Conservation (phyloP, 257 asterid species). For the Solanum rostratum region DNA sequence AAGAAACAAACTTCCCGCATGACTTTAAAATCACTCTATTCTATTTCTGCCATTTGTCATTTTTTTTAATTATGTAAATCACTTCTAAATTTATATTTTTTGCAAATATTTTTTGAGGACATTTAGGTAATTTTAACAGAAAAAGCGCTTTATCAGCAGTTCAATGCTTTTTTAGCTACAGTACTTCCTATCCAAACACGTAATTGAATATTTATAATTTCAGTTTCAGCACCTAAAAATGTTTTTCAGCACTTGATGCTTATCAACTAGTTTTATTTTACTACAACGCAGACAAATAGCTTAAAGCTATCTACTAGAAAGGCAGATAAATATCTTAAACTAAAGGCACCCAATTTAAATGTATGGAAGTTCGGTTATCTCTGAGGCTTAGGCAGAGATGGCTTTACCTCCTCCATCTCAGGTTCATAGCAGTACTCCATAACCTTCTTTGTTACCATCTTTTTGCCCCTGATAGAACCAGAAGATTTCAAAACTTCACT, state of each 20-base stretch:
- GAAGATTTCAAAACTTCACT: slow-evolving; percentile 46
- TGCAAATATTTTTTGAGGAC: background rate
- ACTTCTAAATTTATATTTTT: background rate
- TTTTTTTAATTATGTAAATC: background rate
- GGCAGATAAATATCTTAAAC: background rate
- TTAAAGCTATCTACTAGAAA: background rate
- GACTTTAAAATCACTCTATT: background rate
- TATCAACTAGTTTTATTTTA: background rate
- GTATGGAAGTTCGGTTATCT: background rate
- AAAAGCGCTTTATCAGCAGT: background rate
- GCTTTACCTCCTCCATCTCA: slow-evolving; percentile 95
- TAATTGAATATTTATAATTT: background rate
- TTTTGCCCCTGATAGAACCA: slow-evolving; percentile 62
- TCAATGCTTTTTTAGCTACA: background rate
- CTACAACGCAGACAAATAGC: background rate
- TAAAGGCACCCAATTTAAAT: background rate
- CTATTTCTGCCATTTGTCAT: background rate
- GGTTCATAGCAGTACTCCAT: slow-evolving; percentile 95
- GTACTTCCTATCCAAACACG: background rate
- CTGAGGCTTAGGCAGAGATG: background rate
- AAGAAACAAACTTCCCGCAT: background rate
- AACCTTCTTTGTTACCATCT: slow-evolving; percentile 44
- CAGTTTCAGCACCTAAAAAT: background rate
- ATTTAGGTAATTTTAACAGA: background rate
- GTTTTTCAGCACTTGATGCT: background rate